These are phyloP conservation scores for Cryptococcus wingfieldii DNA, from an alignment of 1,284 basidiomycete genomes.

Conservation along the genomic window DNA sequence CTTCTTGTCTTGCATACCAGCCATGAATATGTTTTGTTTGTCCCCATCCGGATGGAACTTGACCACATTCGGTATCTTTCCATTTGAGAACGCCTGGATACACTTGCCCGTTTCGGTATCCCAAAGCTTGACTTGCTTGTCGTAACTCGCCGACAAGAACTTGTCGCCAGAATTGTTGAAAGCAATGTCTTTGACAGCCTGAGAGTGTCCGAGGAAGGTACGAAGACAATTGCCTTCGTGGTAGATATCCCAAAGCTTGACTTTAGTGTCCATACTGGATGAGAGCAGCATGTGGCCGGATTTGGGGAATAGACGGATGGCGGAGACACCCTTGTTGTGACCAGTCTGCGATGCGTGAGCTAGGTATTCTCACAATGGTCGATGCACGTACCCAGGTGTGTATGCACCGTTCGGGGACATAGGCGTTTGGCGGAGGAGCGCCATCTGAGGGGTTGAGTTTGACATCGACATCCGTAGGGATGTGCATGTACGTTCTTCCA, in stretches of 20 bases:
- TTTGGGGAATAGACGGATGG: slow-evolving; percentile 83
- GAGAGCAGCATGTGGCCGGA: slow-evolving; percentile 90
- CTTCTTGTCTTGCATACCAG: slow-evolving; percentile 99
- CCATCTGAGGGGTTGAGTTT: slow-evolving; percentile 64
- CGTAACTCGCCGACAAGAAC: slow-evolving; percentile 91
- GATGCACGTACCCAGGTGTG: slow-evolving; percentile 66
- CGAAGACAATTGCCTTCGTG: slow-evolving; percentile 93
- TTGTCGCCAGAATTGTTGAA: slow-evolving; percentile 88
- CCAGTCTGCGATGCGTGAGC: slow-evolving; percentile 59
- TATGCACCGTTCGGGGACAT: slow-evolving; percentile 89
- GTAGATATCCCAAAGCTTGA: slow-evolving; percentile 99
- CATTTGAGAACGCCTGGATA: slow-evolving; percentile 90
- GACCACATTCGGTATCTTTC: slow-evolving; percentile 92
- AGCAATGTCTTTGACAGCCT: slow-evolving; percentile 91
- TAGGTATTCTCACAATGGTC: background rate
- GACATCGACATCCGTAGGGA: slow-evolving; percentile 65
- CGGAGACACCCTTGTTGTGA: slow-evolving; percentile 94
- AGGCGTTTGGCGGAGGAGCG: slow-evolving; percentile 79
- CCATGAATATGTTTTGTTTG: slow-evolving; percentile 93
- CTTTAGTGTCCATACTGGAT: slow-evolving; percentile 96
- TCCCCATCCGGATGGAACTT: slow-evolving; percentile 94
- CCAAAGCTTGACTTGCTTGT: slow-evolving; percentile 97
- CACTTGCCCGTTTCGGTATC: slow-evolving; percentile 96
- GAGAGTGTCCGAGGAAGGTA: slow-evolving; percentile 94
- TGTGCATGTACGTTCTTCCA: slow-evolving; percentile 95